These are phyloP conservation scores for Aspergillus bridgeri DNA, from an alignment of 495 filamentous ascomycete genomes.

Conservation along the genomic window DNA sequence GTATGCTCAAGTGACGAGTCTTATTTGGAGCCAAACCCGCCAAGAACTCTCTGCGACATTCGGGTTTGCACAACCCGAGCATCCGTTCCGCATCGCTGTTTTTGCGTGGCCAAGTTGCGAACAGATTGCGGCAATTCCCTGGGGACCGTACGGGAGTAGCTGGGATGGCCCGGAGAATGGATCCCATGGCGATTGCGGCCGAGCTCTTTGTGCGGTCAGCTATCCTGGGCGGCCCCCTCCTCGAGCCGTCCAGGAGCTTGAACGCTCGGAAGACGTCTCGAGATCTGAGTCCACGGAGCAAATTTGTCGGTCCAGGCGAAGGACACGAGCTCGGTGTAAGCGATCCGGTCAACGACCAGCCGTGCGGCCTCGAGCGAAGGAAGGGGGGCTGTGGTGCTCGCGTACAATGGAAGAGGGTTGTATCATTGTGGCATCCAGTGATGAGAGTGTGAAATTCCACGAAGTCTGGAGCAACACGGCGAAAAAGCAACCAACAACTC, in stretches of 20 bases:
- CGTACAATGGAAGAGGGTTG: conserved; percentile 80
- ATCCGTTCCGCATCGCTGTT: conserved; percentile 85
- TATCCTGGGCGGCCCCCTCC: conserved; percentile 40
- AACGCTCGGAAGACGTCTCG: conserved; percentile 14
- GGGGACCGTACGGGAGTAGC: conserved; percentile 76
- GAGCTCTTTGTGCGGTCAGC: conserved; percentile 47
- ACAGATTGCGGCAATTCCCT: conserved; percentile 85
- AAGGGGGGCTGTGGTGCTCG: conserved; percentile 50
- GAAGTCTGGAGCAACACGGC: conserved; percentile 78
- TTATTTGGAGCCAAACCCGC: conserved; percentile 85
- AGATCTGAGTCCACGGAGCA: conserved; percentile 1
- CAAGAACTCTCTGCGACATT: conserved; percentile 91
- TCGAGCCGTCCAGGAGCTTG: conserved; percentile 9
- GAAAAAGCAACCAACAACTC: conserved; percentile 52
- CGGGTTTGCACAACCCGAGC: conserved; percentile 92
- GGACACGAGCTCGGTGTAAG: not conserved
- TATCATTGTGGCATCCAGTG: conserved; percentile 90
- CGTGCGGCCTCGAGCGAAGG: conserved; percentile 40
- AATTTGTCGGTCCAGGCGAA: conserved; percentile 1
- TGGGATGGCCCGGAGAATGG: conserved; percentile 54
- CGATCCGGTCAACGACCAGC: conserved; percentile 4
- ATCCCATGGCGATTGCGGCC: conserved; percentile 28
- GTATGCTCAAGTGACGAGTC: conserved; percentile 85
- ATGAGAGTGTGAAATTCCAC: conserved; percentile 93
- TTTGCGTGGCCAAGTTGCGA: conserved; percentile 94